phyloP scores from a whole-genome alignment of 768 basidiomycete species.

The Omphalotus guepiniiformis region DNA sequence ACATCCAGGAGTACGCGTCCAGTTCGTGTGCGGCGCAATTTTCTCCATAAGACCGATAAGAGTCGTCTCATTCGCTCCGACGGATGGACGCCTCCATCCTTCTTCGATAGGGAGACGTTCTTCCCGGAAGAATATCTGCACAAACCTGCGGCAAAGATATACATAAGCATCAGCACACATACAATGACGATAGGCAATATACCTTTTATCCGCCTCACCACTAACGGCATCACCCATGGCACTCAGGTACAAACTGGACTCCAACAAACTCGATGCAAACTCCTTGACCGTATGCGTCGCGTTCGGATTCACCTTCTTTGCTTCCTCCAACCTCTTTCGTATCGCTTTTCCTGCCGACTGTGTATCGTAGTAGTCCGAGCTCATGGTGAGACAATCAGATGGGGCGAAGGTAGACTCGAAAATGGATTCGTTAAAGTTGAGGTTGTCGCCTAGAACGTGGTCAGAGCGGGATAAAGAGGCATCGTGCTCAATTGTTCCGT shows the following conservation, averaged over 20 bases:
- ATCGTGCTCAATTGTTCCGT: slow-evolving; percentile 9
- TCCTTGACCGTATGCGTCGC: slow-evolving; percentile 13
- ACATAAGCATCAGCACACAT: background rate
- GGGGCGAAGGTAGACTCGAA: background rate
- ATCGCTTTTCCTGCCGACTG: slow-evolving; percentile 7
- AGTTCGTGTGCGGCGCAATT: background rate
- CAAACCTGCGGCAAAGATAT: background rate
- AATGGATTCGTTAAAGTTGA: slow-evolving; percentile 3
- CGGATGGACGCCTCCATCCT: slow-evolving; percentile 3
- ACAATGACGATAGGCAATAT: background rate
- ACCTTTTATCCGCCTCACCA: slow-evolving; percentile 5
- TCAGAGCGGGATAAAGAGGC: slow-evolving; percentile 8
- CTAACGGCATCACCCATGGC: slow-evolving; percentile 11
- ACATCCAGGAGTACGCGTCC: background rate
- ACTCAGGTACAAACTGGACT: slow-evolving; percentile 11
- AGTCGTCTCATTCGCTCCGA: background rate
- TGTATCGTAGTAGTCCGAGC: slow-evolving; percentile 11
- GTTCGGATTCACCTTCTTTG: slow-evolving; percentile 10
- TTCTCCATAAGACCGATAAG: background rate
- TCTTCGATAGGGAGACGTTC: slow-evolving; percentile 5
- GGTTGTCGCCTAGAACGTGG: slow-evolving; percentile 4
- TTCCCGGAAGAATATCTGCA: slow-evolving; percentile 7
- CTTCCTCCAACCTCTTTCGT: slow-evolving; percentile 6
- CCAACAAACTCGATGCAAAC: slow-evolving; percentile 9
- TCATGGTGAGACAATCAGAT: slow-evolving; percentile 10